Conservation (phyloP, 2,329 filamentous ascomycete species). For the Fusarium acutatum region DNA sequence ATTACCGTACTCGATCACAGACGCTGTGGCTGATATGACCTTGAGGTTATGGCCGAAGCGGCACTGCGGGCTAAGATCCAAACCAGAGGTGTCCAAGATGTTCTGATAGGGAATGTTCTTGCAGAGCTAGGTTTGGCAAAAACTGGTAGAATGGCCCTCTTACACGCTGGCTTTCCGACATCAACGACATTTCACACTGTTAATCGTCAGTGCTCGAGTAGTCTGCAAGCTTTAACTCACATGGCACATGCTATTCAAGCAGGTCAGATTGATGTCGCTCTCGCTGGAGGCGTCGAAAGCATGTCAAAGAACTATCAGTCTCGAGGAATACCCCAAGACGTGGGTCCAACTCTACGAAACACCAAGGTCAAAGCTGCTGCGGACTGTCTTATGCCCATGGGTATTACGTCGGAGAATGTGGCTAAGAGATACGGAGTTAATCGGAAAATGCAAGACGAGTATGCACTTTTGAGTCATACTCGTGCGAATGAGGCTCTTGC, state of each 20-base stretch:
- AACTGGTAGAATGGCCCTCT: slow-evolving; percentile 86
- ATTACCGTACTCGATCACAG: rapidly evolving
- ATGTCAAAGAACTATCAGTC: slow-evolving; percentile 91
- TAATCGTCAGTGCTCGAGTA: slow-evolving; percentile 86
- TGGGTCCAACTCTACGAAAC: slow-evolving; percentile 76
- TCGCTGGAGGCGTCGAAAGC: slow-evolving; percentile 92
- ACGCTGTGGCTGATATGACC: rapidly evolving
- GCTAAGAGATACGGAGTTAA: slow-evolving; percentile 77
- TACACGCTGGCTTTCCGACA: slow-evolving; percentile 78
- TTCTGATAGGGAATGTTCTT: slow-evolving; percentile 86
- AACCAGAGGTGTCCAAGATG: slow-evolving; percentile 73
- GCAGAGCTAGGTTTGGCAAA: slow-evolving; percentile 90
- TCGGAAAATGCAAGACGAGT: slow-evolving; percentile 80
- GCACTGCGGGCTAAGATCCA: slow-evolving; percentile 51
- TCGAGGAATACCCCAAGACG: slow-evolving; percentile 78
- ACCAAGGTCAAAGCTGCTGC: slow-evolving; percentile 71
- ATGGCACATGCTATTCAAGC: slow-evolving; percentile 78
- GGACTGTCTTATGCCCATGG: slow-evolving; percentile 95
- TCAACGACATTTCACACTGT: slow-evolving; percentile 82
- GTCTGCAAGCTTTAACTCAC: slow-evolving; percentile 78
- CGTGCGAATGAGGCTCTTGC: slow-evolving; percentile 75
- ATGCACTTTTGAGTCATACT: slow-evolving; percentile 76
- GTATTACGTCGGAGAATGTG: slow-evolving; percentile 90
- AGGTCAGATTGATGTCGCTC: slow-evolving; percentile 74
- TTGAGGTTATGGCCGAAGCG: slow-evolving; percentile 1